Evolutionary conservation across 768 basidiomycete species (phyloP), one percentile per base, ranked within the genome.

Genomic region (Boletus subparvulus): DNA sequence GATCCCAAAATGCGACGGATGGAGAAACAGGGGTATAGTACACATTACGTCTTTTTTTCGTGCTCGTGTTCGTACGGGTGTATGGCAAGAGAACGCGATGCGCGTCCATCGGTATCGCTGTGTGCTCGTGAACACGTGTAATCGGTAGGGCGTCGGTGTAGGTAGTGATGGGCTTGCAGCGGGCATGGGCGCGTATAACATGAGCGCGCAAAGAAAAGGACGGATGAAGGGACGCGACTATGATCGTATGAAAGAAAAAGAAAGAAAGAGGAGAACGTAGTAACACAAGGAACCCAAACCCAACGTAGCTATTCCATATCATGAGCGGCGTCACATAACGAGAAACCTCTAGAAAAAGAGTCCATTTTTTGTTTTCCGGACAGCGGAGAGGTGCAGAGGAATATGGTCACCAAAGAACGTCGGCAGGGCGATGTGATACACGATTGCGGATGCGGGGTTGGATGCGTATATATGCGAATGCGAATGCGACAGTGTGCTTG

Each of bases 301-400:
- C 55, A 36, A 53, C 50, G 26, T 19, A 62, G 51, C 47, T 30
- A 51, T 62, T 58, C 61, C 61, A 57, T 43, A 52, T 50, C 60
- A 41, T 56, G 59, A 61, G 35, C 14, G 50, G 42, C 30, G 60
- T 41, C 53, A 19, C 42, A 51, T 47, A 42, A 49, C 28, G 26
- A 42, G 36, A 53, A 49, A 54, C 36, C 41, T 62, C 61, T 62
- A 62, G 45, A 52, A 47, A 52, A 53, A 5, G 8, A 16, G 19
- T 40, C 35, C 33, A 35, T 16, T 40, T 44, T 52, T 41, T 36
- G n/a, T 37, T 44, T 57, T 32, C 44, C 51, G 61, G 61, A 62
- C 61, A 62, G 61, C 61, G 17, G 61, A 40, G 61, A 58, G 60
- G 40, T 2, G 11, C 26, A 3, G 19, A 30, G 32, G 17, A 12